Evolutionary conservation across 1,284 basidiomycete species (phyloP).

Genomic region (Coriolopsis trogii): DNA sequence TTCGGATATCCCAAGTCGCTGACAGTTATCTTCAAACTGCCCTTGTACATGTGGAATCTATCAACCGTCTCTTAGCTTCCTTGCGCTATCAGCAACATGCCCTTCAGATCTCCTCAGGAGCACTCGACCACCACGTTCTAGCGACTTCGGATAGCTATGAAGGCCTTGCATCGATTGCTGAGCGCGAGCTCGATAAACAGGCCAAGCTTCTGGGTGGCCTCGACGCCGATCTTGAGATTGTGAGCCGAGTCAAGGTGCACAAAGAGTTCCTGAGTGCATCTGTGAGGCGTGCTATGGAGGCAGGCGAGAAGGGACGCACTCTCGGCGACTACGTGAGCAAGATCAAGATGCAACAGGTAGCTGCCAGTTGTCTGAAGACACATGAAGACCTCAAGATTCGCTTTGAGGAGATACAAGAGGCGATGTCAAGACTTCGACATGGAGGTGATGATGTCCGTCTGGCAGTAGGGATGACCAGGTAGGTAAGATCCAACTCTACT

Average conservation of each 20-base stretch:
- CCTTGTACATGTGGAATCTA: constrained; percentile 60
- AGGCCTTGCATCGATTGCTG: constrained; percentile 53
- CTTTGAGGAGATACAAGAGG: constrained; percentile 56
- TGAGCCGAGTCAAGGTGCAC: constrained; percentile 66
- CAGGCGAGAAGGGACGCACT: constrained; percentile 66
- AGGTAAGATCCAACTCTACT: constrained; percentile 24
- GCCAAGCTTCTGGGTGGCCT: constrained; percentile 58
- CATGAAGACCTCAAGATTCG: constrained; percentile 64
- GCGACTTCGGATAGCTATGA: constrained; percentile 72
- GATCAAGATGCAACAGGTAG: constrained; percentile 79
- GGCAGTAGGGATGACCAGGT: constrained; percentile 53
- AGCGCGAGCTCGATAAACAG: constrained; percentile 67
- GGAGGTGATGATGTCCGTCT: constrained; percentile 64
- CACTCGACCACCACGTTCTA: constrained; percentile 71
- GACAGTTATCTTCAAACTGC: constrained; percentile 64
- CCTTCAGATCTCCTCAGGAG: constrained; percentile 65
- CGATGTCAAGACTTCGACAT: constrained; percentile 55
- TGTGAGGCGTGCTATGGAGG: constrained; percentile 66
- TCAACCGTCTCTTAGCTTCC: constrained; percentile 51
- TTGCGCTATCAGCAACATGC: constrained; percentile 68
- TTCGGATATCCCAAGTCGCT: constrained; percentile 66
- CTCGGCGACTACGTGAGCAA: constrained; percentile 80
- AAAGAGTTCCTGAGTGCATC: constrained; percentile 72
- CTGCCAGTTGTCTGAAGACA: constrained; percentile 70
- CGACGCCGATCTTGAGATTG: constrained; percentile 70